Conservation (phyloP, 371 early-diverging fungal species). For the Polyrhizophydium stewartii region DNA sequence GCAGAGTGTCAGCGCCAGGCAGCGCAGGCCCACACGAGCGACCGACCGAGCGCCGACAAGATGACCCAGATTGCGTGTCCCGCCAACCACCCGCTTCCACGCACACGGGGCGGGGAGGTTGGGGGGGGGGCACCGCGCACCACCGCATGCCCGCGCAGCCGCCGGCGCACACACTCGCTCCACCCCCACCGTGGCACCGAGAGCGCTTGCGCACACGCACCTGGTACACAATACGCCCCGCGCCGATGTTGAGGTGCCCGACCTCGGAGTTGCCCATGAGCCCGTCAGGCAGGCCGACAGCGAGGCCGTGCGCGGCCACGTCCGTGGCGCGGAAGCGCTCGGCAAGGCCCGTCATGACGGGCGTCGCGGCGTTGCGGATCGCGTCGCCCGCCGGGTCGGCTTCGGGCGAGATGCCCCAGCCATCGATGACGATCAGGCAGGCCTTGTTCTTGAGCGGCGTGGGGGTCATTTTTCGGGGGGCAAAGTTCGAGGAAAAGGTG, state of each 20-base stretch:
- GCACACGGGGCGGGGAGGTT: no score
- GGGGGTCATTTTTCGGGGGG: not conserved
- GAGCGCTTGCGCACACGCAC: no score
- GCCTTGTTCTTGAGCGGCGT: conserved; percentile 16
- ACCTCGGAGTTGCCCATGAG: conserved; percentile 99
- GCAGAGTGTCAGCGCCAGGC: no score
- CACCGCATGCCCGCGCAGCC: no score
- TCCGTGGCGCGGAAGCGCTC: conserved; percentile 67
- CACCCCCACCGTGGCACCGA: no score
- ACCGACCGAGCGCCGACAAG: no score
- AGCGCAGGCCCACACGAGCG: no score
- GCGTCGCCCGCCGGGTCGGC: conserved; percentile 81
- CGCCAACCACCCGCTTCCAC: no score
- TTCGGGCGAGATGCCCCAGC: conserved; percentile 89
- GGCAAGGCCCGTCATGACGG: conserved; percentile 83
- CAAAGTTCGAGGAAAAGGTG: no score
- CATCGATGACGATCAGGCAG: conserved; percentile 70
- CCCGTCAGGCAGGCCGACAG: conserved; percentile 97
- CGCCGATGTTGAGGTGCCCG: conserved; percentile 99
- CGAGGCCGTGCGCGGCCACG: conserved; percentile 93
- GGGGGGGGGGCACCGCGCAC: no score
- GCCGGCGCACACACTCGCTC: no score
- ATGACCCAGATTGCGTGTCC: no score
- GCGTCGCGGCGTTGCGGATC: conserved; percentile 89
- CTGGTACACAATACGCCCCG: conserved; percentile 98